Percentiles rank a stretch among this genome's conserved stretches.
These are phyloP conservation scores for Leccinum glutinopallens DNA, from an alignment of 1,284 basidiomycete species.

Conservation along the genomic window DNA sequence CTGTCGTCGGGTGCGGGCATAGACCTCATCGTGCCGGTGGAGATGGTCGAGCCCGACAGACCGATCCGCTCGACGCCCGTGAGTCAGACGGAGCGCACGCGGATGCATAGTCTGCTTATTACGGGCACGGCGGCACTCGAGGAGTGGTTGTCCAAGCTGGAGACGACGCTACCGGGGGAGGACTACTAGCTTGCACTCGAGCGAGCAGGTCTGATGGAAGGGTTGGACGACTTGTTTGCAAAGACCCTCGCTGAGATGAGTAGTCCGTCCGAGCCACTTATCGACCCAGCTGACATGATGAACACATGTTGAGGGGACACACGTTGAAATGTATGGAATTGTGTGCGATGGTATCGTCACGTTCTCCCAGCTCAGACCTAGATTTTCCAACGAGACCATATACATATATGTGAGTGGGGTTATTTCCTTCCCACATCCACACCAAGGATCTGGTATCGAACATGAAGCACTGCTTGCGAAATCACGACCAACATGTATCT, in stretches of 20 bases:
- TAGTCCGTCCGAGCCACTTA: conserved; percentile 38
- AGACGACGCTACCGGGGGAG: conserved; percentile 34
- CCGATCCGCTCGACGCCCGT: conserved; percentile 44
- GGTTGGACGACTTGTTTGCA: conserved; percentile 63
- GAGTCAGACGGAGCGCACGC: conserved; percentile 68
- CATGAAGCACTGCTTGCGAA: too few species aligned
- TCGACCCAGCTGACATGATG: conserved; percentile 23
- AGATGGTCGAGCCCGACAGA: conserved; percentile 26
- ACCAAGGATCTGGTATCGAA: too few species aligned
- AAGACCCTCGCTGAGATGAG: conserved; percentile 60
- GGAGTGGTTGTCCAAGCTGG: conserved; percentile 58
- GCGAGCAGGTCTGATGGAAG: conserved; percentile 55
- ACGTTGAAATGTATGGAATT: too few species aligned
- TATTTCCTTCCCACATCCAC: too few species aligned
- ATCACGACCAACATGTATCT: too few species aligned
- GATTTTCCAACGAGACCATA: too few species aligned
- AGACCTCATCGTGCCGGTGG: conserved; percentile 47
- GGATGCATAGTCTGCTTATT: conserved; percentile 64
- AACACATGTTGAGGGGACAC: conserved; percentile 27
- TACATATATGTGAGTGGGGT: too few species aligned
- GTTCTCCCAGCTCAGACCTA: too few species aligned
- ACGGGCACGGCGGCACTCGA: conserved; percentile 60
- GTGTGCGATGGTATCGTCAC: too few species aligned
- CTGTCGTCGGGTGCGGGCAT: conserved; percentile 46
- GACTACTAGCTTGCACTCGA: conserved; percentile 44